phyloP scores from a whole-genome alignment of 192 early-diverging fungal species.

The Linderina pennispora region DNA sequence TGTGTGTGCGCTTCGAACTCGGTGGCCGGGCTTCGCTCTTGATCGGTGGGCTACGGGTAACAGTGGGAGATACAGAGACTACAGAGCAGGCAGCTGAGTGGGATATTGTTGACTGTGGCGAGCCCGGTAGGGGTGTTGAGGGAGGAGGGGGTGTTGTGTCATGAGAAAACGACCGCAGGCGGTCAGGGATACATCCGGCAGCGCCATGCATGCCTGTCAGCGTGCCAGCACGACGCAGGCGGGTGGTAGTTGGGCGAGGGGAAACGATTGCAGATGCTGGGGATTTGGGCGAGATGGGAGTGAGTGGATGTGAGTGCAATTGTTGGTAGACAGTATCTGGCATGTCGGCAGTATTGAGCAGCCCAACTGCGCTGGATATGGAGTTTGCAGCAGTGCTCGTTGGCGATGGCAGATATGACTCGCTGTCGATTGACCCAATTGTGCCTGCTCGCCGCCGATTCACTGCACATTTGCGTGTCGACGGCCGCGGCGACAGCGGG shows the following conservation, averaged over 20 bases:
- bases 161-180: neutral
- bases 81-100: conserved; percentile 35
- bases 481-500: neutral
- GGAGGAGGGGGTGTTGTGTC: neutral
- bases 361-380: neutral
- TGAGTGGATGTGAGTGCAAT: conserved; percentile 8
- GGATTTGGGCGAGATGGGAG: conserved; percentile 20
- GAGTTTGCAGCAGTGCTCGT: neutral
- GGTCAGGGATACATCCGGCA: neutral
- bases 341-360: no score
- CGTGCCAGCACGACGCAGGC: conserved; percentile 23
- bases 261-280: no score
- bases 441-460: no score
- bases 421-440: no score
- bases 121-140: conserved; percentile 24
- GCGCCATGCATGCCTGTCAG: conserved; percentile 4
- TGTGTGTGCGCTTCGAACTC: no score
- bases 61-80: conserved; percentile 20
- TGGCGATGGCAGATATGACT: neutral
- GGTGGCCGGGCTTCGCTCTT: no score
- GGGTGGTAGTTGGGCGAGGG: no score
- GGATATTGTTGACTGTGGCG: no score
- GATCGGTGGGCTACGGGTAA: conserved; percentile 21
- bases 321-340: no score
- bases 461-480: no score